phyloP scores from a whole-genome alignment of 148 eudicot species.

The Heliamphora exappendiculata region DNA sequence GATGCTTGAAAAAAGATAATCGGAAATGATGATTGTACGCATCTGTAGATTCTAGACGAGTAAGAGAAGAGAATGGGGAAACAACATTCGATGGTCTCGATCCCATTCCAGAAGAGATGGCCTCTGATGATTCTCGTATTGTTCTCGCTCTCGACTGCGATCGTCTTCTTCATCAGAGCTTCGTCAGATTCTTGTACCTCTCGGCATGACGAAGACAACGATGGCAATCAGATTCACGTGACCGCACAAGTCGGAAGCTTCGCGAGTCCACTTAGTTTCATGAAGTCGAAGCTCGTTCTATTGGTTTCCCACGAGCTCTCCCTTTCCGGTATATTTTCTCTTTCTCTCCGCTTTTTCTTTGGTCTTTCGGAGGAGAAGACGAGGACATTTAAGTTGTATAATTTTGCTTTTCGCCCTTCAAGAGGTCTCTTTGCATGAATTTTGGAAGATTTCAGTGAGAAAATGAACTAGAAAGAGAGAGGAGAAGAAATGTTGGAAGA shows the following conservation, averaged over 20 bases:
- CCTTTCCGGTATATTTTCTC: conserved; percentile 53
- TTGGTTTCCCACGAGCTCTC: conserved; percentile 87
- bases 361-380: background rate
- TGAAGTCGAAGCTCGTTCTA: conserved; percentile 85
- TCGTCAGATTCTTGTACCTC: conserved; percentile 34
- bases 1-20: background rate
- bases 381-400: too few species aligned
- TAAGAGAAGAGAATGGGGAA: conserved; percentile 33
- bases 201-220: background rate
- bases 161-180: conserved; percentile 49
- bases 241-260: background rate
- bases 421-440: background rate
- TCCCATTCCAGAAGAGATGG: conserved; percentile 45
- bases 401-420: too few species aligned
- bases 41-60: background rate
- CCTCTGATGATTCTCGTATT: conserved; percentile 24
- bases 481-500: background rate
- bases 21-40: background rate
- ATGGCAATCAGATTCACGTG: background rate
- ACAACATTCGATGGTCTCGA: conserved; percentile 13
- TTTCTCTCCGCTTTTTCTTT: background rate
- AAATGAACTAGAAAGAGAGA: background rate
- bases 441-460: background rate
- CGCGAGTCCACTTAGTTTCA: conserved; percentile 55
- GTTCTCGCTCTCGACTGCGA: conserved; percentile 45